phyloP scores from a whole-genome alignment of 306 rosid species.

The Quercus berberidifolia region DNA sequence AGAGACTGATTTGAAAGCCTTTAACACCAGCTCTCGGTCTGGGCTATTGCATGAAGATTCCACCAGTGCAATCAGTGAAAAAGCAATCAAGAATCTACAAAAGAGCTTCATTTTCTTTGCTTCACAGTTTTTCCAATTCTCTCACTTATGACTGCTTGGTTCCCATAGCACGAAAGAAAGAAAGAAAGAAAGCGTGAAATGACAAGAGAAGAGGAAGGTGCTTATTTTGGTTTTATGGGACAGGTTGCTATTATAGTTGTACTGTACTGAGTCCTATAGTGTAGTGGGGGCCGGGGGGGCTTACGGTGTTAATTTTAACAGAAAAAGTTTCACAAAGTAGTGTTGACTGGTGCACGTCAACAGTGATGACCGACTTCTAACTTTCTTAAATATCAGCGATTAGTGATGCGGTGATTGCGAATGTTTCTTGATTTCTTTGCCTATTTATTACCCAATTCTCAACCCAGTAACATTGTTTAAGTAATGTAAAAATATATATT shows the following conservation, averaged over 20 bases:
- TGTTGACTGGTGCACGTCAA: conserved; percentile 38
- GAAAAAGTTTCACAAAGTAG: conserved; percentile 10
- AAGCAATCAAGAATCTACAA: conserved; percentile 36
- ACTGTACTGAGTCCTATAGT: background rate
- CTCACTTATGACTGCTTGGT: background rate
- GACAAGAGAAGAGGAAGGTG: background rate
- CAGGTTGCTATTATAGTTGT: background rate
- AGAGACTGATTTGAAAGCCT: conserved; percentile 62
- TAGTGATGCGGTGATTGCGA: conserved; percentile 38
- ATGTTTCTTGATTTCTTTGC: conserved; percentile 1
- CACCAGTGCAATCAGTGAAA: conserved; percentile 22
- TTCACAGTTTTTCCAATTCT: background rate
- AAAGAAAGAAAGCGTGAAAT: background rate
- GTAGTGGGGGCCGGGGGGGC: conserved; percentile 23
- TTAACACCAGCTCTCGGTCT: conserved; percentile 42
- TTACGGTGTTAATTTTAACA: conserved; percentile 37
- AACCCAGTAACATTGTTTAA: too few relatives aligned
- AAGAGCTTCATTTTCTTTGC: conserved; percentile 24
- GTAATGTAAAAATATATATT: accelerated
- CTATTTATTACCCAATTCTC: background rate
- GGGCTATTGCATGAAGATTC: conserved; percentile 53
- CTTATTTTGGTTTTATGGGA: background rate
- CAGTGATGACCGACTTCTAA: conserved; percentile 2
- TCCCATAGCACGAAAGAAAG: background rate
- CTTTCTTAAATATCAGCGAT: conserved; percentile 12